Evolutionary conservation across 331 rosid genomes (phyloP), one percentile per base, ranked within the genome.

Genomic region (Malus hybrid): DNA sequence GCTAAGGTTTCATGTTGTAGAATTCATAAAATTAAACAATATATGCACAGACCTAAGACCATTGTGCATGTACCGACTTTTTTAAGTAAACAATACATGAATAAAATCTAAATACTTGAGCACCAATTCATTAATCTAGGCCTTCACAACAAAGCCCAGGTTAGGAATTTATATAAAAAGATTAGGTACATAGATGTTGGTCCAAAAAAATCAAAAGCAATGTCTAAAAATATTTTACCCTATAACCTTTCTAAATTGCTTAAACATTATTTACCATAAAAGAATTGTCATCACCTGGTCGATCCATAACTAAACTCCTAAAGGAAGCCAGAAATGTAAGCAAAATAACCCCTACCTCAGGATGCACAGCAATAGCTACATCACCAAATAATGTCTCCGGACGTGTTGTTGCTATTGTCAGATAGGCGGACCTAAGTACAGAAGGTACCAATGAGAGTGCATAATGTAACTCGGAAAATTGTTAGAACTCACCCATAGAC

Each of bases 311-410:
- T 31, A 52, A 71, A 54, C 12, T 54, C 59, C 34, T 71, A 72
- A 36, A 73, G 67, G 14, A 20, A 70, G 61, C 75, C 71, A 54
- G 75, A 48, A 62, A 68, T 48, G 44, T 22, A 63, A 60, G 75
- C 44, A 74, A 83, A 70, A 70, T 13, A 66, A 82, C 22, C 44
- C 82, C 71, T 82, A 93, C 98, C 93, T 90, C 34, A 36, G 97
- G 98, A 86, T 93, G 73, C 84, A 93, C 94, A 66, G 97, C 97
- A 67, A 93, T 74, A 78, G 97, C 98, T 71, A 93, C 98, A 86
- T 93, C 98, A 76, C 97, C 97, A 88, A 93, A 93, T 73, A 93
- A 86, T 67, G 98, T 93, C 90, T 91, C 98, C 2, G 96, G 98
- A 9, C 98, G 93, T 29, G 97, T 93, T 74, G 98, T 93, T 78